Evolutionary conservation across 2,329 filamentous ascomycete genomes (phyloP).

Genomic region (Mariannaea sp.): DNA sequence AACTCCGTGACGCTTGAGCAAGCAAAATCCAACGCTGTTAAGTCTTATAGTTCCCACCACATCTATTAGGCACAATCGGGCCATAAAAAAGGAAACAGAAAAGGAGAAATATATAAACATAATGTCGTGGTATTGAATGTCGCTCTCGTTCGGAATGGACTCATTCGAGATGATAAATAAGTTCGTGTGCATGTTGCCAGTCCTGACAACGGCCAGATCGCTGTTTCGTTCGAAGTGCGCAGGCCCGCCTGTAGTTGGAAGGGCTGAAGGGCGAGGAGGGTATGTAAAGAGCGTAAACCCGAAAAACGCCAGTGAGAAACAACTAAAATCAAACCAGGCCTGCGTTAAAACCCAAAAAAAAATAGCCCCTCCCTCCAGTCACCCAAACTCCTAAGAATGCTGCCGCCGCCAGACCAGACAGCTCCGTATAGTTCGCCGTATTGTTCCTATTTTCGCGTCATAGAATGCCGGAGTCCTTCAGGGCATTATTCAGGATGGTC

Average conservation of each 20-base stretch:
- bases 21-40: conserved; percentile 25
- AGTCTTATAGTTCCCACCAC: conserved; percentile 25
- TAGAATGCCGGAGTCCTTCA: conserved; percentile 97
- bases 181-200: conserved; percentile 10
- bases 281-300: conserved; percentile 20
- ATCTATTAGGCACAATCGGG: conserved; percentile 26
- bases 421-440: conserved; percentile 32
- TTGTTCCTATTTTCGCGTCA: conserved; percentile 48
- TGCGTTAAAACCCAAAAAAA: conserved; percentile 33
- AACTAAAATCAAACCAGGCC: conserved; percentile 30
- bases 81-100: conserved; percentile 27
- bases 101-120: conserved; percentile 28
- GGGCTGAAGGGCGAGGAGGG: too few relatives aligned
- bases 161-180: conserved; percentile 18
- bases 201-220: conserved; percentile 19
- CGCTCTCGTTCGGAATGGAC: conserved; percentile 16
- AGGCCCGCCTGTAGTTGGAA: conserved; percentile 17
- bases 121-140: conserved; percentile 26
- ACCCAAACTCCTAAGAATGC: conserved; percentile 37
- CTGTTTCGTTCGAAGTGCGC: conserved; percentile 20
- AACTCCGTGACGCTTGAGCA: conserved; percentile 16
- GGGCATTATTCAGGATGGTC: conserved; percentile 95
- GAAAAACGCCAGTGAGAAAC: conserved; percentile 29
- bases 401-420: conserved; percentile 35
- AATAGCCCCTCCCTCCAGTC: conserved; percentile 30